Evolutionary conservation across 2,329 filamentous ascomycete species (phyloP).

Genomic region (Aureobasidium sp.): DNA sequence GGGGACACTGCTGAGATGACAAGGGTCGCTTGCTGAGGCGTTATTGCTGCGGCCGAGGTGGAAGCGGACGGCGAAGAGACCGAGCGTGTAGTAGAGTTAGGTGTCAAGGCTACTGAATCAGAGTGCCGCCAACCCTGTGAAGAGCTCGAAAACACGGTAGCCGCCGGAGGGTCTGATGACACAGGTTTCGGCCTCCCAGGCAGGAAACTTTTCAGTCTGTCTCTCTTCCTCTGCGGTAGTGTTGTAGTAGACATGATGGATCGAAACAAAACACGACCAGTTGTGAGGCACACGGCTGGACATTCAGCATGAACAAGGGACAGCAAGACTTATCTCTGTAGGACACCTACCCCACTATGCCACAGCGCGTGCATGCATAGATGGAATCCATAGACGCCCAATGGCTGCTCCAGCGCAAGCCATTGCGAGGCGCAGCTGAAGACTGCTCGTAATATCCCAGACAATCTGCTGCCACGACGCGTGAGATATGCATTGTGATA

Average conservation of each 20-base stretch:
- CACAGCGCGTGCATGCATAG: no score
- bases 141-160: background rate
- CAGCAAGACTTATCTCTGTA: background rate
- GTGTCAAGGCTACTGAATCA: background rate
- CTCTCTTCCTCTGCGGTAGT: background rate
- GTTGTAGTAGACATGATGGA: background rate
- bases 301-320: no score
- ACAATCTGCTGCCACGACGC: no score
- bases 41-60: background rate
- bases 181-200: background rate
- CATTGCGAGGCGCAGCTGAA: no score
- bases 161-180: background rate
- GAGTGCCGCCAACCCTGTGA: background rate
- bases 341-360: no score
- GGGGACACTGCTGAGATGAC: no score
- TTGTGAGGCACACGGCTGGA: no score
- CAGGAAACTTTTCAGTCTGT: background rate
- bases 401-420: no score
- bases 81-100: background rate
- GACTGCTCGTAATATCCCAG: no score
- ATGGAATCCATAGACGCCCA: no score
- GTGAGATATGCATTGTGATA: no score
- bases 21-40: background rate
- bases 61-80: background rate
- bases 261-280: no score